Base-by-base conservation (phyloP, 192 early-diverging fungal species). In the Bifiguratus adelaidae region DNA sequence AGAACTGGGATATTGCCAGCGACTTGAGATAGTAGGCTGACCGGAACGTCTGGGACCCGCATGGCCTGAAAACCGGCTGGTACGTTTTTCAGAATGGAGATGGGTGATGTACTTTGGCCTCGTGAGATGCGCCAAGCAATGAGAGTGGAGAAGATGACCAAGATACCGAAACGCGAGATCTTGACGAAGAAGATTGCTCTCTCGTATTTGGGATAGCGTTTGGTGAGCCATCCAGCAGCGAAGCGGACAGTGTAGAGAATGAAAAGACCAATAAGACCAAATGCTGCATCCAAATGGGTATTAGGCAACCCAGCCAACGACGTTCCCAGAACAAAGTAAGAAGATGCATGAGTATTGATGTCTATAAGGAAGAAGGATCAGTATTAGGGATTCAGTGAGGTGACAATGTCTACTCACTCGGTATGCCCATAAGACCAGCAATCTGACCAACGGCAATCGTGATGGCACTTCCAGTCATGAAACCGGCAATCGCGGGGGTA, bases 381-480 rank as follows among this genome's bases (percentile, higher is more conserved):
- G 77, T 28, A 90, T 67, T 29, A 56, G 49, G n/a, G 42, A 48
- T 2, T 51, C 23, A 46, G 44, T 25, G 40, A 30, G 15, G 18
- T 20, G 35, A 11, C 33, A 12, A 19, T 24, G 3, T 20, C 28
- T 48, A 34, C 21, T 23, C 7, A 24, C 28, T 16, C n/a, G 44
- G 11, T 34, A 15, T 34, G 15, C 32, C 11, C 32, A 11, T 11
- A 34, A 34, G 15, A 0, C 11, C 15, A 34, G 15, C 7, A 43
- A 46, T 19, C 51, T 96, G 92, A 40, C 75, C 71, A 57, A 92
- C 77, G 30, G 83, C 73, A 50, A 92, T 88, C 22, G 74, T 83
- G 3, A 87, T 50, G 12, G 83, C 89, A 16, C 84, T 82, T 7
- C 91, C 91, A 2, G 89, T 77, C 51, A 85, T 90, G 56, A 93